phyloP scores from a whole-genome alignment of 768 basidiomycete genomes.

The Lyophyllum atratum region DNA sequence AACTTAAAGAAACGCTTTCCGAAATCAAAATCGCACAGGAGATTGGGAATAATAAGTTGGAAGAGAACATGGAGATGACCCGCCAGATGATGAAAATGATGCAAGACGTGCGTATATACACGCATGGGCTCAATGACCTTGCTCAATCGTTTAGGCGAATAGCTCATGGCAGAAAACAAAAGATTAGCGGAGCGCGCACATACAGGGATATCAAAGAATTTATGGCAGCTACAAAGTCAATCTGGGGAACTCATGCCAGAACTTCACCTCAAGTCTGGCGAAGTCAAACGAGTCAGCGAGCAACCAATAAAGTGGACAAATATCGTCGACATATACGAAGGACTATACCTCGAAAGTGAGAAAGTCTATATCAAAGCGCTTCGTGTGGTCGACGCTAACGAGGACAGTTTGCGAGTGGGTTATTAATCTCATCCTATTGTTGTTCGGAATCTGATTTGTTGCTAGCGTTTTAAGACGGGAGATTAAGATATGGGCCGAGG shows the following conservation, averaged over 20 bases:
- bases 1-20: slow-evolving; percentile 43
- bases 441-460: slow-evolving; percentile 3
- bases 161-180: slow-evolving; percentile 37
- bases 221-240: slow-evolving; percentile 51
- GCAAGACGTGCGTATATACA: slow-evolving; percentile 40
- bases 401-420: slow-evolving; percentile 43
- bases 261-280: slow-evolving; percentile 51
- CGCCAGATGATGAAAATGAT: slow-evolving; percentile 48
- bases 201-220: slow-evolving; percentile 46
- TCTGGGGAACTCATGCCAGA: slow-evolving; percentile 50
- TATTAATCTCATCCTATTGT: background rate
- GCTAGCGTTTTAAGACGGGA: slow-evolving; percentile 54
- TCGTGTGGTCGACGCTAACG: slow-evolving; percentile 50
- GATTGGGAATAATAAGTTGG: slow-evolving; percentile 32
- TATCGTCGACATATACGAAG: slow-evolving; percentile 57
- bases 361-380: slow-evolving; percentile 61
- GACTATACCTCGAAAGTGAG: slow-evolving; percentile 51
- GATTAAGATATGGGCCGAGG: slow-evolving; percentile 53
- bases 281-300: slow-evolving; percentile 49
- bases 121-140: background rate
- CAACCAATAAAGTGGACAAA: slow-evolving; percentile 53
- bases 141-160: background rate
- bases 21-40: slow-evolving; percentile 43
- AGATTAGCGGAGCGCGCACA: slow-evolving; percentile 35
- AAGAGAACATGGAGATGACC: slow-evolving; percentile 31